These are phyloP conservation scores for Fulvia fulva DNA, from an alignment of 2,329 filamentous ascomycete genomes.

Conservation along the genomic window DNA sequence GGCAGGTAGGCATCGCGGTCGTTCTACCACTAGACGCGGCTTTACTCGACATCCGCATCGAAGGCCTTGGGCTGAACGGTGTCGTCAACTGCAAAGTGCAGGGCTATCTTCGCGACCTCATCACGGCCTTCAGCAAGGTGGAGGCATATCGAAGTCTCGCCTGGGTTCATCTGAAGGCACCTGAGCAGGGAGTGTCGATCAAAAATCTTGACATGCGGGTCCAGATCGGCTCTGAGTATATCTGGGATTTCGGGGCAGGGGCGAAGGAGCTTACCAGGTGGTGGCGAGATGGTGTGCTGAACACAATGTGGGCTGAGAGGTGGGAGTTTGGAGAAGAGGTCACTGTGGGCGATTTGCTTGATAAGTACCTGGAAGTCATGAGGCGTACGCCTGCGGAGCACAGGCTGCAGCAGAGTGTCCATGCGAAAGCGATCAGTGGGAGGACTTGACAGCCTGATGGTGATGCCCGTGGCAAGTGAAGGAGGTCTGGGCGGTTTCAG, in stretches of 20 bases:
- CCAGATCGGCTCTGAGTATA: not conserved
- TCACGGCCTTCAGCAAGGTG: not conserved
- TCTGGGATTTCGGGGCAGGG: not conserved
- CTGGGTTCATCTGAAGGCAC: not conserved
- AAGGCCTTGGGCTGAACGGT: not conserved
- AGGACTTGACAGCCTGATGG: not conserved
- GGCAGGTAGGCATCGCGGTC: not conserved
- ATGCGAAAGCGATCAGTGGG: not conserved
- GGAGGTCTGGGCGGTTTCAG: not conserved
- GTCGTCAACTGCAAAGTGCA: not conserved
- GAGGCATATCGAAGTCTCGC: not conserved
- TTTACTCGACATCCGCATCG: not conserved
- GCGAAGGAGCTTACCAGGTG: not conserved
- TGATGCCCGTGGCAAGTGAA: not conserved
- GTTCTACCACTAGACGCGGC: not conserved
- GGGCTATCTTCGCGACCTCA: not conserved
- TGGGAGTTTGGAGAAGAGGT: not conserved
- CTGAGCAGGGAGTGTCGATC: not conserved
- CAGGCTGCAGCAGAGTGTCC: not conserved
- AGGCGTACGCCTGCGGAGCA: not conserved
- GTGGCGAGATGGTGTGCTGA: not conserved
- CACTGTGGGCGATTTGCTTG: not conserved
- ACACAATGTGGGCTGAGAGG: not conserved
- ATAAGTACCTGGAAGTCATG: not conserved
- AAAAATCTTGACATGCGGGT: not conserved